Evolutionary conservation across 768 basidiomycete species (phyloP).

Genomic region (Myochromella boudieri): DNA sequence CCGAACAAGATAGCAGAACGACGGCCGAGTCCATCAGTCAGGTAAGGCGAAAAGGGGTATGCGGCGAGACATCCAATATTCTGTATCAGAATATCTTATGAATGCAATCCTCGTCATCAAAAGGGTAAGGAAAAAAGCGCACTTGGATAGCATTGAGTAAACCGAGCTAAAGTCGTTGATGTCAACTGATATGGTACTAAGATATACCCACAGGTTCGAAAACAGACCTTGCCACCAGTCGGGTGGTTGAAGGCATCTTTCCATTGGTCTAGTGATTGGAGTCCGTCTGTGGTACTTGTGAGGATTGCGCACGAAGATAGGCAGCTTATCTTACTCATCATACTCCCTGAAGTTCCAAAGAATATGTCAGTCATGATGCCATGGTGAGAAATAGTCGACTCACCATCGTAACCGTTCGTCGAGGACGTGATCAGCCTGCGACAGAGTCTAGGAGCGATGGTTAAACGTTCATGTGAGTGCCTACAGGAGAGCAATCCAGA

Average conservation of each 20-base stretch:
- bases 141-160: slow-evolving; percentile 61
- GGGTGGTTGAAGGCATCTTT: slow-evolving; percentile 51
- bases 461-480: slow-evolving; percentile 15
- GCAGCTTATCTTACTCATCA: slow-evolving; percentile 47
- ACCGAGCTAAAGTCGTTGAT: slow-evolving; percentile 22
- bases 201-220: slow-evolving; percentile 14
- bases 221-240: slow-evolving; percentile 31
- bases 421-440: slow-evolving; percentile 58
- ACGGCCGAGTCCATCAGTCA: slow-evolving; percentile 64
- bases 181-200: slow-evolving; percentile 33
- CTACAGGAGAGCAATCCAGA: slow-evolving; percentile 57
- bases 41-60: slow-evolving; percentile 61
- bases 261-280: slow-evolving; percentile 62
- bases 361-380: not conserved
- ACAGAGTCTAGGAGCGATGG: not conserved
- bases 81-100: slow-evolving; percentile 25
- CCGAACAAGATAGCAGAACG: slow-evolving; percentile 35
- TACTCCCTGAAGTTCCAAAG: slow-evolving; percentile 36
- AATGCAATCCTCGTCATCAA: not conserved
- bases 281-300: slow-evolving; percentile 37
- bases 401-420: slow-evolving; percentile 56
- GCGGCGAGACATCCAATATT: slow-evolving; percentile 61
- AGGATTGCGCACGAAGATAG: not conserved
- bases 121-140: slow-evolving; percentile 6
- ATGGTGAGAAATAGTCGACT: slow-evolving; percentile 29